Conservation (phyloP, 805 yeast species). For the Yamadazyma kitorensis region DNA sequence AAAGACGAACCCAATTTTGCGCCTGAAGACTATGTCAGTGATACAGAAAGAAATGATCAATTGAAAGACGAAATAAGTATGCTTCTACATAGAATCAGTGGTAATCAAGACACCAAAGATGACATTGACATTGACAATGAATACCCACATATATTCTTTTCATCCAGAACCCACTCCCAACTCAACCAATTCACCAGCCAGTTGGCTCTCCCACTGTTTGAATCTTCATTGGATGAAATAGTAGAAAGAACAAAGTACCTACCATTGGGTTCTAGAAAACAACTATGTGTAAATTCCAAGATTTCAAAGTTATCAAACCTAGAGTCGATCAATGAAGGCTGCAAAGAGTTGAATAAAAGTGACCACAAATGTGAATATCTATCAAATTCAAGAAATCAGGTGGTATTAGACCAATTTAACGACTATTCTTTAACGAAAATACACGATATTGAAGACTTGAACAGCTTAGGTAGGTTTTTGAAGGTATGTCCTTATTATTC, state of each 20-base stretch:
- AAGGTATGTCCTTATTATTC: slow-evolving; percentile 83
- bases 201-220: slow-evolving; percentile 57
- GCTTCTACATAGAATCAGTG: slow-evolving; percentile 44
- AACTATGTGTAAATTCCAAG: slow-evolving; percentile 71
- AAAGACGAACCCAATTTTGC: slow-evolving; percentile 16
- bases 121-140: slow-evolving; percentile 14
- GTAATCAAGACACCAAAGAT: slow-evolving; percentile 11
- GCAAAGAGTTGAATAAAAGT: slow-evolving; percentile 62
- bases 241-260: slow-evolving; percentile 61
- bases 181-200: slow-evolving; percentile 76
- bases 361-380: slow-evolving; percentile 24
- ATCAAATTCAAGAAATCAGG: slow-evolving; percentile 17
- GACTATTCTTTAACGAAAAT: slow-evolving; percentile 56
- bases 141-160: slow-evolving; percentile 53
- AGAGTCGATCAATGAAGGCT: slow-evolving; percentile 72
- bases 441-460: slow-evolving; percentile 79
- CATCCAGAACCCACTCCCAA: slow-evolving; percentile 92
- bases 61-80: slow-evolving; percentile 31
- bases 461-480: slow-evolving; percentile 51
- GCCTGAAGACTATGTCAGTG: slow-evolving; percentile 38
- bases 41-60: slow-evolving; percentile 12
- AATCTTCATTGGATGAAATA: slow-evolving; percentile 50
- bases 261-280: slow-evolving; percentile 82
- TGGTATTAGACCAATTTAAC: slow-evolving; percentile 37
- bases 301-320: slow-evolving; percentile 49